A percentile compares a stretch with the other conserved stretches of the same genome.
Evolutionary conservation across 2,329 filamentous ascomycete genomes (phyloP).

Genomic region (Grosmannia serpens): DNA sequence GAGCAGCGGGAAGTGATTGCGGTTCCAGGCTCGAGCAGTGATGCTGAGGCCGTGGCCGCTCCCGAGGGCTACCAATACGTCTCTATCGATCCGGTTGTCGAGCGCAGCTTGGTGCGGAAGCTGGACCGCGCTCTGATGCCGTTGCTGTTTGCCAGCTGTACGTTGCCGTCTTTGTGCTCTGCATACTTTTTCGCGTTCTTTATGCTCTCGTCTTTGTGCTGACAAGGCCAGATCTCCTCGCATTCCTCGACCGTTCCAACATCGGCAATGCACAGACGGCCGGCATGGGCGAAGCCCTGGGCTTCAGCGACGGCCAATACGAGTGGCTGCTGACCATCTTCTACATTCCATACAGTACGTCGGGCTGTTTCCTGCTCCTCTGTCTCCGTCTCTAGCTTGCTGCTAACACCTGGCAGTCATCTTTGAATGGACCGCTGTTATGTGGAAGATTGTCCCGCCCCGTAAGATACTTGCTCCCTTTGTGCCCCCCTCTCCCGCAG

Average conservation of each 20-base stretch:
- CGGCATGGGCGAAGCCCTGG: constrained; percentile 20
- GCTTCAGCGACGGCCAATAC: constrained; percentile 25
- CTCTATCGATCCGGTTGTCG: constrained; percentile 18
- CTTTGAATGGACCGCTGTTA: constrained; percentile 29
- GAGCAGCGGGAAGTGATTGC: not conserved
- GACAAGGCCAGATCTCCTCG: constrained; percentile 13
- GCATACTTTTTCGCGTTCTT: not conserved
- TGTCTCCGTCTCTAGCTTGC: not conserved
- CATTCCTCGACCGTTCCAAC: constrained; percentile 16
- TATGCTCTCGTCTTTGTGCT: not conserved
- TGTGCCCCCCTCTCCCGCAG: not conserved
- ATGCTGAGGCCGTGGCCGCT: not conserved
- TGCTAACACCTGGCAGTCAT: constrained; percentile 17
- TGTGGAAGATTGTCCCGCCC: constrained; percentile 29
- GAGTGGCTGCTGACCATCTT: constrained; percentile 34
- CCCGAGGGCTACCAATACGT: not conserved
- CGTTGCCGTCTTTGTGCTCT: constrained; percentile 1
- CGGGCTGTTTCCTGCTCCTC: not conserved
- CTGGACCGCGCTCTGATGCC: constrained; percentile 21
- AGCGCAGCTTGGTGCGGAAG: constrained; percentile 23
- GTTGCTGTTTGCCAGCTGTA: constrained; percentile 21
- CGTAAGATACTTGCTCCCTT: constrained; percentile 16
- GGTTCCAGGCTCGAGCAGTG: not conserved
- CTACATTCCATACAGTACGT: constrained; percentile 30
- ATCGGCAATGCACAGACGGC: constrained; percentile 16